A percentile compares a stretch with the other conserved stretches of the same genome.
Conservation (phyloP, 768 basidiomycete genomes). For the Phylloporus sp. region DNA sequence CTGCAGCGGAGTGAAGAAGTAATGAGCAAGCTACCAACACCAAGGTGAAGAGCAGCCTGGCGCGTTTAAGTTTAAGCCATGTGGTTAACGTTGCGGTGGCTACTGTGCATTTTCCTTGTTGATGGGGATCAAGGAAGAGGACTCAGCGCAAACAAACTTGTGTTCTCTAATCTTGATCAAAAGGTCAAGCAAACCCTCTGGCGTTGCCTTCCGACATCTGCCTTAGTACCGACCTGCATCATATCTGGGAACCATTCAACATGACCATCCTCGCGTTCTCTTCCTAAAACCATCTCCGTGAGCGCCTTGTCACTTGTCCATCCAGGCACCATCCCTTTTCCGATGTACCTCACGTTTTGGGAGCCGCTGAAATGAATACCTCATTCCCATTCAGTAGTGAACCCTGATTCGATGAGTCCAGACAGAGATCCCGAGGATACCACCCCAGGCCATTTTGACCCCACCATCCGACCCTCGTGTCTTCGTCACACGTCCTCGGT, state of each 20-base stretch:
- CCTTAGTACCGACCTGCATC: constrained; percentile 42
- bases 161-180: constrained; percentile 2
- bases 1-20: constrained; percentile 71
- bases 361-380: constrained; percentile 18
- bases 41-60: constrained; percentile 54
- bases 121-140: too few species aligned
- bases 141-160: too few species aligned
- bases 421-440: constrained; percentile 59
- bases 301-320: constrained; percentile 62
- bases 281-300: constrained; percentile 52
- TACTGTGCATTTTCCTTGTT: too few species aligned
- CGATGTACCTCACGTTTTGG: constrained; percentile 68
- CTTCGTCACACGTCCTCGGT: constrained; percentile 36
- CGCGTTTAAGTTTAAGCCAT: background rate
- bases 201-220: constrained; percentile 51
- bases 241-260: constrained; percentile 48
- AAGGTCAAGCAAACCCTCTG: constrained; percentile 34
- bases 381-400: background rate
- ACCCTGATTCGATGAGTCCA: constrained; percentile 9
- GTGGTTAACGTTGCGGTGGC: background rate
- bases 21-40: constrained; percentile 61
- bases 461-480: constrained; percentile 31
- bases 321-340: constrained; percentile 71
- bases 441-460: constrained; percentile 57
- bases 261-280: constrained; percentile 25